Base-by-base conservation (phyloP, 1,284 basidiomycete species). In the Trichosporon sp. region DNA sequence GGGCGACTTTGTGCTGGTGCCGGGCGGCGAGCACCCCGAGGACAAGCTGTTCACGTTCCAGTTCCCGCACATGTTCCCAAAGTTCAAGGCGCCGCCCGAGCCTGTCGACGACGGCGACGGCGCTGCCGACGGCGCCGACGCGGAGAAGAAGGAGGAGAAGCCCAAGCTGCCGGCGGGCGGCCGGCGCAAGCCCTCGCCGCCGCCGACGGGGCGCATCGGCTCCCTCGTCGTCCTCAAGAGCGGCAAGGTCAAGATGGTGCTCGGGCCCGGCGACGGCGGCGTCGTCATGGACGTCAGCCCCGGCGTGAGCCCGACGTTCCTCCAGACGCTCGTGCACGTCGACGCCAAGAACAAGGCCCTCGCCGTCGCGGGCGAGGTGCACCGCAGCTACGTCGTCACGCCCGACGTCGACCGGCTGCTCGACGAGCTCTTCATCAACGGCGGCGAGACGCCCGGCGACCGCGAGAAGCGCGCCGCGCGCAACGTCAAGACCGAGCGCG, bases 21-120 rank as follows among this genome's bases (percentile, higher is more conserved):
- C 78, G 1, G 81, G 80, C 38, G 70, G 75, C 62, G 81, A 79
- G 65, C 74, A 78, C 83, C 76, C 89, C 87, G 85, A 88, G 89
- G 78, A 77, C 86, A 83, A 89, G 29, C 85, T 97, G 1, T 96
- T 92, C 78, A 90, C 95, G 73, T 96, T 97, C 84, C 95, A 96
- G 80, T 96, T 98, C 78, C 95, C 95, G 0, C 83, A 86, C n/a
- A 90, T 92, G 0, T 95, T 97, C 83, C 94, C 95, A 0, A 86
- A 85, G 15, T 96, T 95, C 81, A 73, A 85, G 72, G 29, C 56
- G 56, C 56, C 56, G 2, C 56, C 56, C 21, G 15, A 6, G 27
- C 56, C 56, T 4, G 27, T 21, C 29, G 56, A 18, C 6, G 56
- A 18, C 15, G 11, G 13, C 27, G 56, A 60, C 12, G 15, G 2